A percentile compares a stretch with the other conserved stretches of the same genome.
Evolutionary conservation across 805 yeast species (phyloP).

Genomic region (Metschnikowia shivogae): DNA sequence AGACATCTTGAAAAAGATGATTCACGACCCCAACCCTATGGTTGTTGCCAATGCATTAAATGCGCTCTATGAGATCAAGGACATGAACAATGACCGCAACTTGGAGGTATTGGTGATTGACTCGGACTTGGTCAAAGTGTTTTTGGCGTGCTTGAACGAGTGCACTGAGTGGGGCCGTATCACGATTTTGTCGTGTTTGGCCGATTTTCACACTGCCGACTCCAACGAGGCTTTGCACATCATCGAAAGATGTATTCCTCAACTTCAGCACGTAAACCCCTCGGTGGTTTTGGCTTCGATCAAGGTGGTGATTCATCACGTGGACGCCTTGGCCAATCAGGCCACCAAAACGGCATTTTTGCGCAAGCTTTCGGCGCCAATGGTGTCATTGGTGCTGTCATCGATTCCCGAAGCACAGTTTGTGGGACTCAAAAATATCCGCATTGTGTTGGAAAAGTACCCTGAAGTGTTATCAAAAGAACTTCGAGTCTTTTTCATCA

Average conservation of each 20-base stretch:
- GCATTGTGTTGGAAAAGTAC: conserved; percentile 83
- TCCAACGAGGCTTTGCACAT: conserved; percentile 74
- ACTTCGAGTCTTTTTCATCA: conserved; percentile 83
- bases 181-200: conserved; percentile 75
- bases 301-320: conserved; percentile 71
- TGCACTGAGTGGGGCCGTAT: conserved; percentile 99
- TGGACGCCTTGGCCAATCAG: conserved; percentile 39
- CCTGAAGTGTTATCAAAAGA: conserved; percentile 77
- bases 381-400: conserved; percentile 80
- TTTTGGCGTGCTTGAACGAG: conserved; percentile 84
- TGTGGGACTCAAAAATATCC: conserved; percentile 85
- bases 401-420: conserved; percentile 90
- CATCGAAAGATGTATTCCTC: conserved; percentile 87
- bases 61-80: conserved; percentile 79
- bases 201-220: conserved; percentile 59
- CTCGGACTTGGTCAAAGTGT: conserved; percentile 47
- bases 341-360: conserved; percentile 44
- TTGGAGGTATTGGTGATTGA: conserved; percentile 36
- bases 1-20: conserved; percentile 56
- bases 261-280: conserved; percentile 94
- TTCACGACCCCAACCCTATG: conserved; percentile 91
- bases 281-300: conserved; percentile 87
- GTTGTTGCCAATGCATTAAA: conserved; percentile 93
- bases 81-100: conserved; percentile 50
- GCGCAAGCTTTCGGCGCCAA: conserved; percentile 75